Evolutionary conservation across 2,329 filamentous ascomycete species (phyloP), one percentile per base, ranked within the genome.

Genomic region (Xylaria sp.): DNA sequence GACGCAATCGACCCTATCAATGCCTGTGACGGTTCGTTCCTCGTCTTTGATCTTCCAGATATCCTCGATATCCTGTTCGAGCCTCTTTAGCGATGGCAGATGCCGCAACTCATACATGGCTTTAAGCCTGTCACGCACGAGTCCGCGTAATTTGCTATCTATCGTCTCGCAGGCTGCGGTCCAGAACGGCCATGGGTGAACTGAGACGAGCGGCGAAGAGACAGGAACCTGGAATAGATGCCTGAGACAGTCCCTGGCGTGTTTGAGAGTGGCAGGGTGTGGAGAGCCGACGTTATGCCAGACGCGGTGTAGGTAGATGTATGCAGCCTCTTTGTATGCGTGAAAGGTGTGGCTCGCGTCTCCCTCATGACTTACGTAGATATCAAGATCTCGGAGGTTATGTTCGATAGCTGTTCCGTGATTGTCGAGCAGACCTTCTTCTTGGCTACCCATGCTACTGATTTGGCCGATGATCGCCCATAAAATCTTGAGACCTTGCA

Each of bases 111-210:
- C 65, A 47, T 71, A 74, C 73, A 75, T 74, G 1, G 62, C 63
- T 21, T 62, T 60, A 19, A 73, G 52, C 4, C 73, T 61, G 8
- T 67, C 62, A 8, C 67, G 62, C 6, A 72, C 73, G 9, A 68
- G 63, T 33, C 64, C 65, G 3, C 73, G 67, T 21, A 67, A 41
- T 2, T 59, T 43, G 0, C 23, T 37, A 23, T 72, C 69, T 44
- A 73, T 67, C 0, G 72, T 70, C 51, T 75, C 73, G 54, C 73
- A 74, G 2, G 70, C 73, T 0, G 72, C 72, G 1, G 72, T 75
- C 71, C 70, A 74, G 1, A 75, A 57, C 4, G 73, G 73, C 72
- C 72, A 75, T 13, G 70, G 68, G 23, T 75, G 73, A 1, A 66
- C 67, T 1, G 73, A 70, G 7, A 68, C 70, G 11, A 74, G 71